Evolutionary conservation across 2,329 filamentous ascomycete species (phyloP).

Genomic region (Curvularia sp.): DNA sequence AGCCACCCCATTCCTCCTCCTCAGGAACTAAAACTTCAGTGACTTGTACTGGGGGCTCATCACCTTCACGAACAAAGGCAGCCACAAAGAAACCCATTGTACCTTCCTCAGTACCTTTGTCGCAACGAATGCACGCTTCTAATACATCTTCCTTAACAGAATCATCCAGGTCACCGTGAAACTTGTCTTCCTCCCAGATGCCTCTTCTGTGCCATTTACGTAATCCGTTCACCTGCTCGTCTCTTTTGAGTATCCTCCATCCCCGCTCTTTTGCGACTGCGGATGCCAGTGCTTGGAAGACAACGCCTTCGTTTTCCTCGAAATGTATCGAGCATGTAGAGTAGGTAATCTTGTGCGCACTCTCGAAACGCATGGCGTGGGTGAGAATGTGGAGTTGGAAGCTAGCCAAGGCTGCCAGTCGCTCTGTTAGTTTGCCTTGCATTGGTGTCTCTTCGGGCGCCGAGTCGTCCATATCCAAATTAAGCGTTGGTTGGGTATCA

Average conservation of each 20-base stretch:
- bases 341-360: conserved; percentile 74
- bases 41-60: conserved; percentile 4
- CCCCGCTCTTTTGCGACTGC: conserved; percentile 69
- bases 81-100: conserved; percentile 97
- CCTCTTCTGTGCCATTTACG: conserved; percentile 73
- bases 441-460: conserved; percentile 51
- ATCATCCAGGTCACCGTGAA: conserved; percentile 52
- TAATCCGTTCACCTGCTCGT: conserved; percentile 79
- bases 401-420: conserved; percentile 75
- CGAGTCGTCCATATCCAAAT: conserved; percentile 39
- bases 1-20: conserved; percentile 55
- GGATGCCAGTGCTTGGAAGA: conserved; percentile 73
- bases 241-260: conserved; percentile 77
- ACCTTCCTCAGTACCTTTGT: conserved; percentile 79
- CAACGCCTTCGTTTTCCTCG: conserved; percentile 88
- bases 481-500: conserved; percentile 23
- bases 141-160: conserved; percentile 55
- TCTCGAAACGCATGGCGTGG: conserved; percentile 84
- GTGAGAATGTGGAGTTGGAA: conserved; percentile 84
- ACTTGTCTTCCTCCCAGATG: conserved; percentile 52
- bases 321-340: conserved; percentile 91
- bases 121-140: conserved; percentile 81
- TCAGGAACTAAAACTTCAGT: conserved; percentile 19
- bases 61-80: conserved; percentile 73
- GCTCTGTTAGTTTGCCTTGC: conserved; percentile 53